Evolutionary conservation across 176 grass and related monocot genomes (phyloP).

Genomic region (Triticum aestivum): IWGSC_CS_RefSeq_v2.1 NC_057813.1:445636025-445636524

Average conservation of each 20-base stretch:
- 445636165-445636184: constrained; percentile 86
- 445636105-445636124: constrained; percentile 28
- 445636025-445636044: constrained; percentile 94
- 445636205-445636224: constrained; percentile 95
- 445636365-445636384: constrained; percentile 33
- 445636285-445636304: constrained; percentile 71
- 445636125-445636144: constrained; percentile 40
- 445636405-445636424: constrained; percentile 30
- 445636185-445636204: constrained; percentile 86
- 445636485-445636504: constrained; percentile 84
- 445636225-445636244: constrained; percentile 74
- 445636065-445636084: constrained; percentile 32
- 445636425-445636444: constrained; percentile 57
- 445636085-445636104: constrained; percentile 15
- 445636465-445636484: constrained; percentile 88
- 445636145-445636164: constrained; percentile 80
- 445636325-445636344: constrained; percentile 94
- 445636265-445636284: constrained; percentile 79
- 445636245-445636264: constrained; percentile 73
- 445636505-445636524: constrained; percentile 87
- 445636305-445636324: constrained; percentile 81
- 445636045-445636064: constrained; percentile 29
- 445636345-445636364: constrained; percentile 95
- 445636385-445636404: background rate
- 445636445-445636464: constrained; percentile 78